Percentiles rank a stretch among this genome's conserved stretches.
Evolutionary conservation across 1,284 basidiomycete genomes (phyloP).

Genomic region (Thelephora terrestris): DNA sequence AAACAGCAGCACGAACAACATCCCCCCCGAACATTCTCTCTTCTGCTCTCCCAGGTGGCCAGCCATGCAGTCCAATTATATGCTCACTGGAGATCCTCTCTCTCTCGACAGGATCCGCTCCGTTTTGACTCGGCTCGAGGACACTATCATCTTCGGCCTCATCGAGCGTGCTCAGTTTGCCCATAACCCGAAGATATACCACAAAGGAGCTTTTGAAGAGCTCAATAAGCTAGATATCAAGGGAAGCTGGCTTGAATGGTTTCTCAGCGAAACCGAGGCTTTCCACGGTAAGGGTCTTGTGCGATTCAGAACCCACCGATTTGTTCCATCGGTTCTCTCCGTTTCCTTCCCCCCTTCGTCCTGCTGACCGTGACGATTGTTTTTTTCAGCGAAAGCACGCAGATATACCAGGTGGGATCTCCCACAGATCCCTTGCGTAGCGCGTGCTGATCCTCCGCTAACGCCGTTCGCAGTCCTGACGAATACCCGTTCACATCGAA

Average conservation of each 20-base stretch:
- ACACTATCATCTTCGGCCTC: slow-evolving; percentile 95
- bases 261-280: slow-evolving; percentile 87
- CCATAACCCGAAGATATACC: slow-evolving; percentile 88
- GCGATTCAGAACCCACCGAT: not conserved
- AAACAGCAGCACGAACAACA: no score
- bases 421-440: not conserved
- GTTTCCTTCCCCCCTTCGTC: not conserved
- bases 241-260: slow-evolving; percentile 95
- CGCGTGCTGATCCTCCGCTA: slow-evolving; percentile 4
- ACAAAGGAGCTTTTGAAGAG: slow-evolving; percentile 70
- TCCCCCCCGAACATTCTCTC: not conserved
- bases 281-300: slow-evolving; percentile 77
- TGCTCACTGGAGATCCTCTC: slow-evolving; percentile 65
- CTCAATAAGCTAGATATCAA: slow-evolving; percentile 61
- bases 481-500: slow-evolving; percentile 92
- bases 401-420: slow-evolving; percentile 74
- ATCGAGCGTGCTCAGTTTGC: slow-evolving; percentile 98
- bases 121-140: slow-evolving; percentile 85
- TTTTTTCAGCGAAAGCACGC: slow-evolving; percentile 72
- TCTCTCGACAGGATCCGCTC: slow-evolving; percentile 81
- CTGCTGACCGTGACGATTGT: not conserved
- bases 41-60: not conserved
- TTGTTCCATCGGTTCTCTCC: not conserved
- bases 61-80: slow-evolving; percentile 63
- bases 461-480: slow-evolving; percentile 60